Conservation (phyloP, 1,139 yeast genomes). For the Pichia sp. region DNA sequence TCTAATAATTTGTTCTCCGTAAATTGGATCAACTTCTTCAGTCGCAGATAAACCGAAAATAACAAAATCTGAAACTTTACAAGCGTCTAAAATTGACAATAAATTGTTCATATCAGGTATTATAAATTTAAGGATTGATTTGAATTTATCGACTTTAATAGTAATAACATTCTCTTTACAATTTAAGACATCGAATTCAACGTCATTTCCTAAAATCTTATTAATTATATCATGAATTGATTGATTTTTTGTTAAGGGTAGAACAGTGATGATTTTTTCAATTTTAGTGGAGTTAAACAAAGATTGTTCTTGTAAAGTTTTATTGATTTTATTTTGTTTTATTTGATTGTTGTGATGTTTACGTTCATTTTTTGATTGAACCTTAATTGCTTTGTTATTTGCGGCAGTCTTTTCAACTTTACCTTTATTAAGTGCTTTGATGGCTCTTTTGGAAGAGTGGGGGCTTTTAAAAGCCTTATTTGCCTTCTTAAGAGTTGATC, state of each 20-base stretch:
- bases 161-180: conserved; percentile 44
- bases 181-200: conserved; percentile 25
- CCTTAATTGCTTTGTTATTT: conserved; percentile 39
- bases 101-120: conserved; percentile 67
- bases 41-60: conserved; percentile 80
- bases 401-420: conserved; percentile 65
- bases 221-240: conserved; percentile 53
- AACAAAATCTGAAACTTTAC: conserved; percentile 83
- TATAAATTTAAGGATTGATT: conserved; percentile 67
- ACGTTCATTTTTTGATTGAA: conserved; percentile 62
- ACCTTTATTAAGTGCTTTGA: conserved; percentile 77
- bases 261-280: conserved; percentile 74
- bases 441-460: conserved; percentile 85
- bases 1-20: conserved; percentile 86
- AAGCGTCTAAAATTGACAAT: conserved; percentile 72
- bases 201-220: conserved; percentile 37
- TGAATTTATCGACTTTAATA: conserved; percentile 56
- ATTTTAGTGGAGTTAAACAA: conserved; percentile 66
- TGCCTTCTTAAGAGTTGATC: conserved; percentile 73
- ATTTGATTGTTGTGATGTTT: conserved; percentile 75
- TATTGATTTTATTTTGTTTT: conserved; percentile 61
- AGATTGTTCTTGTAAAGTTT: conserved; percentile 42
- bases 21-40: conserved; percentile 68
- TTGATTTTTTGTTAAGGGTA: conserved; percentile 73
- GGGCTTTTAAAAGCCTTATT: conserved; percentile 88